Conservation (phyloP, 129 eudicot genomes). For the Saposhnikovia divaricata region DNA sequence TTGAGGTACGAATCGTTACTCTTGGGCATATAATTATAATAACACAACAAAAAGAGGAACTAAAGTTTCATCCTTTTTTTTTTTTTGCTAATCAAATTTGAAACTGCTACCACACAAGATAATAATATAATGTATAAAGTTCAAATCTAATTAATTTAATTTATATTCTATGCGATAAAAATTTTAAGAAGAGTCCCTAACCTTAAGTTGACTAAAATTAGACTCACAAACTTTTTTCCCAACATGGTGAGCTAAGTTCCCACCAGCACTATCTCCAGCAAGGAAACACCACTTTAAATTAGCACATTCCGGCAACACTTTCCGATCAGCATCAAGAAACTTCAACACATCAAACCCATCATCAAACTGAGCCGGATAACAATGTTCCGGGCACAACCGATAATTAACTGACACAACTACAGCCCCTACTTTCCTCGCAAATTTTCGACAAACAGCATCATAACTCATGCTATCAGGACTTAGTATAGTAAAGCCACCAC, state of each 20-base stretch:
- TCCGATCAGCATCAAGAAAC: not conserved
- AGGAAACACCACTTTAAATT: not conserved
- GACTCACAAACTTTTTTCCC: not conserved
- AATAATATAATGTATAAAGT: too few relatives aligned
- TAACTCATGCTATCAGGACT: not conserved
- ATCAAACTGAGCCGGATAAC: slow-evolving; percentile 9
- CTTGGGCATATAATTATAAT: too few relatives aligned
- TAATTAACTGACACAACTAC: slow-evolving; percentile 13
- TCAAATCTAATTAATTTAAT: too few relatives aligned
- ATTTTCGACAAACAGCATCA: slow-evolving; percentile 8
- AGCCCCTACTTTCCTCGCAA: not conserved
- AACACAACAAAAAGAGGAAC: too few relatives aligned
- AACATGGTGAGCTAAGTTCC: slow-evolving; percentile 15
- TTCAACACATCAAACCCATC: slow-evolving; percentile 13
- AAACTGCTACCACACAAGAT: too few relatives aligned
- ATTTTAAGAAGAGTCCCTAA: not conserved
- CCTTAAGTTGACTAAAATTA: slow-evolving; percentile 1
- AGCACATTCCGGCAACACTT: slow-evolving; percentile 13
- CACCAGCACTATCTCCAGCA: slow-evolving; percentile 20
- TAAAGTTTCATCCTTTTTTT: too few relatives aligned
- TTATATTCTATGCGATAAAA: too few relatives aligned
- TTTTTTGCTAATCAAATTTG: too few relatives aligned
- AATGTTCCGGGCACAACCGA: slow-evolving; percentile 7
- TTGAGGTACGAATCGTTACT: too few relatives aligned
- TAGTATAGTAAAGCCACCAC: slow-evolving; percentile 14